Conservation (phyloP, 495 filamentous ascomycete species). For the Tirmania nivea region DNA sequence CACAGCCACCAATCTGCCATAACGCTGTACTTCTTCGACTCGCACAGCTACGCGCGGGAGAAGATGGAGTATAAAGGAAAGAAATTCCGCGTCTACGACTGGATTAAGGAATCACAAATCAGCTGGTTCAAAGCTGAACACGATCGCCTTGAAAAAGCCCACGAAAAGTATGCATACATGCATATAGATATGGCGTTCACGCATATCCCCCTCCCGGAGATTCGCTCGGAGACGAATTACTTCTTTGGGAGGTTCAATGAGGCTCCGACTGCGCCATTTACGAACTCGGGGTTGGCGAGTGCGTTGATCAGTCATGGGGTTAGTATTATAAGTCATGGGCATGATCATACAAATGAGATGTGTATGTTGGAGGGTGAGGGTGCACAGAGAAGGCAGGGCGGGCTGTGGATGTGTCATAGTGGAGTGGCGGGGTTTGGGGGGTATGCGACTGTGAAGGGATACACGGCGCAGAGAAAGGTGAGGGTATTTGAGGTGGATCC, state of each 20-base stretch:
- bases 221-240: constrained; percentile 29
- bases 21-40: constrained; percentile 82
- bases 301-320: constrained; percentile 69
- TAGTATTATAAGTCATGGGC: constrained; percentile 70
- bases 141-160: constrained; percentile 39
- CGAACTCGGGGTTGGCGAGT: constrained; percentile 72
- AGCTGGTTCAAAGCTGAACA: constrained; percentile 75
- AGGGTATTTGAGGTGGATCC: constrained; percentile 85
- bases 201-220: constrained; percentile 73
- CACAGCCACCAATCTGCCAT: constrained; percentile 65
- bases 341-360: constrained; percentile 95
- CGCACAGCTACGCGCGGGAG: constrained; percentile 80
- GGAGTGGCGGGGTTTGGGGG: constrained; percentile 79
- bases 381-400: constrained; percentile 31
- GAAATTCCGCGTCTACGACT: constrained; percentile 54
- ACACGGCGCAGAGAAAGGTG: constrained; percentile 43
- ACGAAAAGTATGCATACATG: constrained; percentile 65
- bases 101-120: constrained; percentile 84
- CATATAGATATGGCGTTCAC: constrained; percentile 96
- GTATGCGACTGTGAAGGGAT: constrained; percentile 75
- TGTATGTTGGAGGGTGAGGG: constrained; percentile 37
- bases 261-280: constrained; percentile 58
- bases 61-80: constrained; percentile 41
- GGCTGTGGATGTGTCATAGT: constrained; percentile 97
- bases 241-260: constrained; percentile 51